Conservation (phyloP, 805 yeast species). For the Saccharomycopsis microspora region DNA sequence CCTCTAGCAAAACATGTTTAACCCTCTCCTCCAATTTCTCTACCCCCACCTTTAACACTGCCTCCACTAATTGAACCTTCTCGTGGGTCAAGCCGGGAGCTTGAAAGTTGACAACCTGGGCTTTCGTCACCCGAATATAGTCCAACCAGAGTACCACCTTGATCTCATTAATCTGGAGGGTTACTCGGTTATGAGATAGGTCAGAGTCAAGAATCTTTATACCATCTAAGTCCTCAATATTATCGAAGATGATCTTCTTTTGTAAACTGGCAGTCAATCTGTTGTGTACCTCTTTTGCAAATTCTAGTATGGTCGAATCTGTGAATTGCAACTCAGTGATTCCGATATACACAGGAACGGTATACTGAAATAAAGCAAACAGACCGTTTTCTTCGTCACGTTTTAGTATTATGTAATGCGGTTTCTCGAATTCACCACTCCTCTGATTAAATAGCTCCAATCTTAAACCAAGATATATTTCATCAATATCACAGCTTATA, state of each 20-base stretch:
- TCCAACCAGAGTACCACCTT: neutral
- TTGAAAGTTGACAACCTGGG: too few relatives aligned
- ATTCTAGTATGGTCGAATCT: neutral
- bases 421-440: neutral
- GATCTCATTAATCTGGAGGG: neutral
- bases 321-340: constrained; percentile 1
- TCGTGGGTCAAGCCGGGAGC: too few relatives aligned
- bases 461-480: constrained; percentile 2
- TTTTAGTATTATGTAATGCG: constrained; percentile 11
- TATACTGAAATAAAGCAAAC: constrained; percentile 8
- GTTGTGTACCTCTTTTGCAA: constrained; percentile 5
- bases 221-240: neutral
- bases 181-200: neutral
- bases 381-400: neutral
- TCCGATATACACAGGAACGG: constrained; percentile 8
- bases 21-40: too few relatives aligned
- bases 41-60: too few relatives aligned
- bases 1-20: too few relatives aligned
- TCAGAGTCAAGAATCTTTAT: neutral
- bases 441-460: constrained; percentile 6
- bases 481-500: neutral
- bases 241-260: constrained; percentile 1
- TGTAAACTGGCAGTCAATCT: neutral
- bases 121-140: neutral
- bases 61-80: too few relatives aligned